A percentile compares a stretch with the other conserved stretches of the same genome.
Conservation (phyloP, 768 basidiomycete species). For the Coprinopsis marcescibilis region DNA sequence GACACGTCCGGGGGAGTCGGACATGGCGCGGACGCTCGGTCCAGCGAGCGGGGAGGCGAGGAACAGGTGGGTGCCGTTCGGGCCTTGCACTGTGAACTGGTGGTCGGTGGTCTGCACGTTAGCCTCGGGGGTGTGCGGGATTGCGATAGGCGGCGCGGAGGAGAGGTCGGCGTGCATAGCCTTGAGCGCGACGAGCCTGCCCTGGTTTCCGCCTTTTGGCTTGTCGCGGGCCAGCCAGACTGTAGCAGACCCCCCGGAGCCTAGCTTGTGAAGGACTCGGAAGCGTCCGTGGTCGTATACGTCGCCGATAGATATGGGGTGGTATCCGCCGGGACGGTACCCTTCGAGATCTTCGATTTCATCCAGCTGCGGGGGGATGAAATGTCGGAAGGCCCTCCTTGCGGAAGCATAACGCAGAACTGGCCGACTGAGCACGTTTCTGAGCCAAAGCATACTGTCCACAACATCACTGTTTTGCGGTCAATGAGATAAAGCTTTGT, state of each 20-base stretch:
- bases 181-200: conserved; percentile 21
- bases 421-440: too few relatives aligned
- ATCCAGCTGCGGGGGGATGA: conserved; percentile 24
- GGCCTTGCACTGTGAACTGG: conserved; percentile 41
- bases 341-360: conserved; percentile 39
- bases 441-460: too few relatives aligned
- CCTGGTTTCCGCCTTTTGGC: conserved; percentile 7
- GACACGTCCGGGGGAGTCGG: conserved; percentile 24
- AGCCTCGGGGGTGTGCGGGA: conserved; percentile 27
- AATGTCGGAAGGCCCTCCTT: too few relatives aligned
- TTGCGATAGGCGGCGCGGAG: conserved; percentile 15
- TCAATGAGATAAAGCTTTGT: too few relatives aligned
- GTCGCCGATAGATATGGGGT: conserved; percentile 47
- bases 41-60: conserved; percentile 44
- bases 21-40: conserved; percentile 28
- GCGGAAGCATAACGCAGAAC: too few relatives aligned
- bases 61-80: conserved; percentile 46
- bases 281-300: conserved; percentile 41
- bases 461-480: too few relatives aligned
- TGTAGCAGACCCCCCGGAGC: conserved; percentile 33
- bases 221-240: conserved; percentile 30
- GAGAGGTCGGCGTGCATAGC: conserved; percentile 29
- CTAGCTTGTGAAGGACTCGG: conserved; percentile 42
- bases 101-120: conserved; percentile 29
- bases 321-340: conserved; percentile 47